phyloP scores from a whole-genome alignment of 2,329 filamentous ascomycete species.

The Aspergillus brunneoviolaceus region DNA sequence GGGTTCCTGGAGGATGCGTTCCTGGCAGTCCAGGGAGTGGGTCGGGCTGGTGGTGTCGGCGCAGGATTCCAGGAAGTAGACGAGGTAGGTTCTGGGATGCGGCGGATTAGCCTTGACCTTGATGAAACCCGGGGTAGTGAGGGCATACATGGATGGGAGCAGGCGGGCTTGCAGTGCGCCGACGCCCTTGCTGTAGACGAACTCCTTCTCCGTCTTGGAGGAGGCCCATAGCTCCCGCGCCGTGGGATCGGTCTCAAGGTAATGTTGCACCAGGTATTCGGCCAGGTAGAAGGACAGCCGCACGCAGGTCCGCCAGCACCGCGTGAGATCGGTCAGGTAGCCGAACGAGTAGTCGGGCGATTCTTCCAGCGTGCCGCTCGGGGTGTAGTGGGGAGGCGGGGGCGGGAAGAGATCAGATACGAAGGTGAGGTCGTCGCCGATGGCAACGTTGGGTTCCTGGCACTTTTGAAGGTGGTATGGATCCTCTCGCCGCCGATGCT shows the following conservation, averaged over 20 bases:
- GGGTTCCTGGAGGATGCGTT: conserved; percentile 22
- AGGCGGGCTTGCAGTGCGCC: conserved; percentile 23
- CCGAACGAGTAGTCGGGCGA: conserved; percentile 28
- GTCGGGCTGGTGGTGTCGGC: conserved; percentile 7
- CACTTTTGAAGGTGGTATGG: neutral
- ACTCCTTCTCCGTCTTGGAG: conserved; percentile 28
- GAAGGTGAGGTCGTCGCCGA: conserved; percentile 27
- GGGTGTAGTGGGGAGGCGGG: conserved; percentile 26
- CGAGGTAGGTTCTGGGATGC: conserved; percentile 21
- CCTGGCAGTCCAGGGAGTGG: conserved; percentile 17
- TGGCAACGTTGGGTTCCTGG: neutral
- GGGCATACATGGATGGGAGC: conserved; percentile 21
- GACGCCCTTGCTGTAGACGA: conserved; percentile 25
- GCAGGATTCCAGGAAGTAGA: conserved; percentile 26
- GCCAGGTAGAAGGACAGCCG: conserved; percentile 28
- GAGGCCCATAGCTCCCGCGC: conserved; percentile 21
- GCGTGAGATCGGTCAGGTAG: conserved; percentile 25
- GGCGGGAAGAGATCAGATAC: conserved; percentile 28
- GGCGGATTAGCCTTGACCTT: neutral
- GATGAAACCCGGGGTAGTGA: neutral
- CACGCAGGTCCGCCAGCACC: conserved; percentile 30
- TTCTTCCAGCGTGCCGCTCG: conserved; percentile 14
- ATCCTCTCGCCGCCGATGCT: conserved; percentile 12
- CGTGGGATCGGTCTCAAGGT: conserved; percentile 22
- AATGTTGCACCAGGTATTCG: conserved; percentile 23